Base-by-base conservation (phyloP, 306 rosid species). In the Cucurbita ficifolia region DNA sequence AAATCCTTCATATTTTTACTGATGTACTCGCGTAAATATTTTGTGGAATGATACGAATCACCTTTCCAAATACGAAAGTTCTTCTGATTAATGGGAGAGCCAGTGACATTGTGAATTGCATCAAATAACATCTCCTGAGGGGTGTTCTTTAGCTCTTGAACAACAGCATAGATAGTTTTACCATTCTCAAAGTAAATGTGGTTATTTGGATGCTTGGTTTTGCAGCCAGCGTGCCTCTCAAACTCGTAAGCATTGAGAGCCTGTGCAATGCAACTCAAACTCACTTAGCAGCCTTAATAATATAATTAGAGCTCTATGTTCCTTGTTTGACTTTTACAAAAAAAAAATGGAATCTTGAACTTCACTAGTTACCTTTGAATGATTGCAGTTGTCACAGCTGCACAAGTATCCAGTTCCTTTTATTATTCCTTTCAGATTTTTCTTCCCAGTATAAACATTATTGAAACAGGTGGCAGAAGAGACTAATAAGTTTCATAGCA, bases 121-220 rank as follows among this genome's bases (percentile, higher is more conserved):
- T 94, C 92, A 80, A 94, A 94, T 69, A 94, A 88, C 85, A 77
- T 81, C 79, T 88, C 97, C 84, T 90, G 96, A 40, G 95, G 85
- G 46, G 90, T 91, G 84, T 81, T 94, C 88, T 94, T 91, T 79
- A 94, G 88, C 91, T 91, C 99, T 85, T 91, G 99, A 78, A 91
- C 97, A 55, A 83, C 95, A 22, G 90, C 95, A 78, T 94, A 91
- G 70, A 91, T 87, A 83, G 97, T 89, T 84, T 91, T 91, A 57
- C 99, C 99, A 77, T 91, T 91, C 86, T 85, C 91, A 74, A 91
- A 94, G 83, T 86, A 91, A 60, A 94, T 91, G 86, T 94, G 99
- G 80, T 89, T 91, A 77, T 94, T 94, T 13, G 99, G 96, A 83
- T 91, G 97, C 80, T 91, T 94, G 76, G 99, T 91, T 88, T 94